Evolutionary conservation across 2,329 filamentous ascomycete genomes (phyloP), one percentile per base, ranked within the genome.

Genomic region (Colletotrichum sojae): DNA sequence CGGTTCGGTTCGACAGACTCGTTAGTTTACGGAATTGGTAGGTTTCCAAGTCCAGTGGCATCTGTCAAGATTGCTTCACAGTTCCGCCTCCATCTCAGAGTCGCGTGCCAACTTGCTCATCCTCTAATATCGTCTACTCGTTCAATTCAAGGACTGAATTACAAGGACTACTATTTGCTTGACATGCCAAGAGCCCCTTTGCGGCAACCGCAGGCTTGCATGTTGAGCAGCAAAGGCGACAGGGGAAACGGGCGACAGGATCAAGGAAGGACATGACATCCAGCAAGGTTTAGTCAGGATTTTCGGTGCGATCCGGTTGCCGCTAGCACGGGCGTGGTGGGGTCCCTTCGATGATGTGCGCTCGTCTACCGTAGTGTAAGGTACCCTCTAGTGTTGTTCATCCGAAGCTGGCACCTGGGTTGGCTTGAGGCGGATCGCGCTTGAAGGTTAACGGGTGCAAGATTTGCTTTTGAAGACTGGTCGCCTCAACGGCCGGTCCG

Each of bases 311-410:
- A 60, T 52, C 57, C 57, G 57, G 57, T 60, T 40, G 57, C 57
- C 46, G 57, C 46, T 43, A 51, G 57, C 57, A 60, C 45, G 46
- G 57, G 45, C 46, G 57, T 60, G 57, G 57, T 36, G 31, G 27
- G 31, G 20, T 18, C 31, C 18, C 18, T 55, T 18, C 27, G 18
- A 43, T 60, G 31, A 51, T 51, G 45, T 40, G 57, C 57, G 40
- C 18, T 27, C 57, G 45, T n/a, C n/a, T 39, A 6, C 18, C 8
- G 31, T n/a, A n/a, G n/a, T n/a, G n/a, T 36, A 36, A 36, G 22
- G 22, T 36, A 36, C 31, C 31, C 10, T 9, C 8, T 36, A 36
- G 31, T 36, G 31, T 22, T 60, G 57, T 60, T 51, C 45, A 51
- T 51, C 46, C 25, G 27, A 52, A 60, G 46, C 22, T n/a, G 22